Base-by-base conservation (phyloP, 2,329 filamentous ascomycete species). In the Nannizziopsis barbatae region DNA sequence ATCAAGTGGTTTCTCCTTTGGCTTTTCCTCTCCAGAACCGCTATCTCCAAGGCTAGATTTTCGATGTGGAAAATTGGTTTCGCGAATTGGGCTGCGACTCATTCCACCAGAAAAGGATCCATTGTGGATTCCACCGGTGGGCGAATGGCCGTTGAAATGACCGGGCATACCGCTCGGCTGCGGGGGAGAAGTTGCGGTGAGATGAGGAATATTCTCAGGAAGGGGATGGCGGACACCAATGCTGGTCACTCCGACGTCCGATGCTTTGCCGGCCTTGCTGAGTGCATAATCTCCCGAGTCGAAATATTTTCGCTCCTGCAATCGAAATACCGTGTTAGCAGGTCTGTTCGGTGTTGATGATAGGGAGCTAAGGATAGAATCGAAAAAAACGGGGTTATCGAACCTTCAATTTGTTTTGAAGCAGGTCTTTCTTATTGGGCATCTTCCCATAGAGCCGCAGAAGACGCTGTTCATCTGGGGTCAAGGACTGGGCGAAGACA, bases 401-500 rank as follows among this genome's bases (percentile, higher is more conserved):
- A 66, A 79, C 79, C 72, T 95, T 95, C 65, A 96, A 80, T 66
- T 96, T 94, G 75, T 96, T 96, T 75, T 93, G 88, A 60, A 96
- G 83, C 62, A 95, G 79, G 69, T 95, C 90, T 68, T 89, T 93
- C 69, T 92, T 92, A 69, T 85, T 94, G 56, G 92, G 92, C 52
- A 96, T 83, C 73, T 96, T 96, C 71, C 92, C 92, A 70, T 98
- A 98, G 56, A 96, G 83, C 57, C 89, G 85, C 76, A 96, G 92
- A 63, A 96, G 83, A 55, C 86, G 86, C 71, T 95, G 89, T 76
- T 98, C 92, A 62, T 98, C 92, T 53, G 89, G 83, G 47, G 84
- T 85, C 70, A 98, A 79, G 57, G 86, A 85, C 92, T 96, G 66
- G 50, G 30, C 39, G 38, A 6, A 39, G 31, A 37, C 7, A 14